These are phyloP conservation scores for Pseudopithomyces maydicus DNA, from an alignment of 2,329 filamentous ascomycete genomes.

Conservation along the genomic window DNA sequence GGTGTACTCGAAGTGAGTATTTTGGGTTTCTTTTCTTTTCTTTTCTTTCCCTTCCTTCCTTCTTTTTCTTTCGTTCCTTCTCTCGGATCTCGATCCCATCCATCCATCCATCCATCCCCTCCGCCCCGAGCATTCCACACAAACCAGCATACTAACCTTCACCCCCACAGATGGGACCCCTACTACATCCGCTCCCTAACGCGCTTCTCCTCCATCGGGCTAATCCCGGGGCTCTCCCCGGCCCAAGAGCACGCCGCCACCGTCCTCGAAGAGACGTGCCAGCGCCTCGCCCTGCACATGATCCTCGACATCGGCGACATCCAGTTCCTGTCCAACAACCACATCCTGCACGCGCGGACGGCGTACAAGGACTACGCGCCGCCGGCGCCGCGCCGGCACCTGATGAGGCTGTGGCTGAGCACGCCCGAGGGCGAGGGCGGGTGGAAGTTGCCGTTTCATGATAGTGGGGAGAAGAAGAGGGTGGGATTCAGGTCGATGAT, in stretches of 20 bases:
- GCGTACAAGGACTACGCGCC: conserved; percentile 75
- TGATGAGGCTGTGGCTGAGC: conserved; percentile 84
- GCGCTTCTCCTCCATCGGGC: conserved; percentile 73
- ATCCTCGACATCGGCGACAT: conserved; percentile 85
- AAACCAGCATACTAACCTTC: not conserved
- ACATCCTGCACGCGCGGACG: conserved; percentile 81
- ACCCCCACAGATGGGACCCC: conserved; percentile 69
- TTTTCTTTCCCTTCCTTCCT: too few species aligned
- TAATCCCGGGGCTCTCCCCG: conserved; percentile 73
- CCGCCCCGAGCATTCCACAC: too few species aligned
- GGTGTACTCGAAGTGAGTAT: conserved; percentile 71
- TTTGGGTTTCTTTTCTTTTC: too few species aligned
- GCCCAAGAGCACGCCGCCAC: conserved; percentile 71
- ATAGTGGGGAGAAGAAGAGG: conserved; percentile 82
- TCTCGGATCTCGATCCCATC: too few species aligned
- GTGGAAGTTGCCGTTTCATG: conserved; percentile 82
- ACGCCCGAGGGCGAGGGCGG: conserved; percentile 83
- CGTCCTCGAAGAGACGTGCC: conserved; percentile 77
- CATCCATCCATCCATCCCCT: too few species aligned
- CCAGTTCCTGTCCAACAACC: conserved; percentile 81
- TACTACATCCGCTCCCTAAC: conserved; percentile 81
- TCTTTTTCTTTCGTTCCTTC: too few species aligned
- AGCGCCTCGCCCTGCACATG: conserved; percentile 79
- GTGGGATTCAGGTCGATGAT: conserved; percentile 89
- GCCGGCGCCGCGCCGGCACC: conserved; percentile 72